Base-by-base conservation (phyloP, 2,329 filamentous ascomycete species). In the Pleurostoma richardsiae region DNA sequence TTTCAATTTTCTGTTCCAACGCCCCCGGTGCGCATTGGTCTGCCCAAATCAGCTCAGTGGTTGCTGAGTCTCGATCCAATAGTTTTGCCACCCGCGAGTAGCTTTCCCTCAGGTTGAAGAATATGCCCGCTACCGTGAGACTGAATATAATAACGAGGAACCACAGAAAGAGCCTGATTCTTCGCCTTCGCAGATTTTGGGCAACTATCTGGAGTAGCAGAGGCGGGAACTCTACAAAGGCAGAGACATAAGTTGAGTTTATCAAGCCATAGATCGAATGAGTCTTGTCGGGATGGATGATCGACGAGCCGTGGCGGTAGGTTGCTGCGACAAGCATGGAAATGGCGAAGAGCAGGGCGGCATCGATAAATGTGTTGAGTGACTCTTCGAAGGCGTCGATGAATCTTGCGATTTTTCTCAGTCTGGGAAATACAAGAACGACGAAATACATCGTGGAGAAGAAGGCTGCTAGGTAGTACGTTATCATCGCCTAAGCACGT, bases 131-230 rank as follows among this genome's bases (percentile, higher is more conserved):
- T 26, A 53, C 45, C 6, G 43, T 45, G 42, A 56, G 44, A n/a
- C 41, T 31, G 4, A 59, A 47, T 27, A 40, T 29, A 29, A 56
- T 43, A 30, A 53, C 43, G 10, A 55, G 8, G 7, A 52, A 38
- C 60, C 59, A 62, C 27, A 59, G 36, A 7, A 43, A 26, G 8
- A 46, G 43, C 2, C 55, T 54, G 45, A 57, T 52, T 2, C 49
- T 49, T 4, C 48, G 30, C 6, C 53, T 46, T 4, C 55, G 52
- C 1, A 50, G 45, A 27, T 49, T 50, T 28, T 51, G 46, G 4
- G 49, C 48, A 3, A 51, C 40, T 7, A 47, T 49, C 47, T 51
- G 49, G 28, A 51, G 47, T 19, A 46, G 41, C 4, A 51, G 42
- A 30, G 41, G 41, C 10, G 49, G 44, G 40, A 51, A 49, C 28